Base-by-base conservation (phyloP, 306 rosid genomes). In the Abrus pulchellus region DNA sequence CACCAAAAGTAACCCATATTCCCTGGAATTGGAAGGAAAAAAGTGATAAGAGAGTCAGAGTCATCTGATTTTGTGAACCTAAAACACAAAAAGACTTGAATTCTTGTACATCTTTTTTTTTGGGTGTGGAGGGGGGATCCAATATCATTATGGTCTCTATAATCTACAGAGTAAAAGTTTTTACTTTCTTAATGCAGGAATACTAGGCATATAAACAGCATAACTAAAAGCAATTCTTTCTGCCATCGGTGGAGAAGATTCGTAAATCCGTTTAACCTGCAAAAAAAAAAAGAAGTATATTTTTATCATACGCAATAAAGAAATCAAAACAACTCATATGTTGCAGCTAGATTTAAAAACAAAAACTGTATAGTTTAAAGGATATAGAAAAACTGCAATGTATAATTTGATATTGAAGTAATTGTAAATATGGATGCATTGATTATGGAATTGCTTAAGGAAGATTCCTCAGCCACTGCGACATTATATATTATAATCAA, bases 111-210 rank as follows among this genome's bases (percentile, higher is more conserved):
- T 20, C 20, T 20, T 20, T 20, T 20, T 20, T 20, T 20, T 20
- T 20, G 20, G 20, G 20, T 20, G 20, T 20, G 20, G 20, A 20
- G 20, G 20, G 20, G 20, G 20, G 20, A 20, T 20, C 20, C 20
- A 20, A 20, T 20, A 20, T 20, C 0, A 0, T 20, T 20, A 20
- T 20, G 20, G 20, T 20, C 20, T 20, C 20, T 20, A 20, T 20
- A 20, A 20, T 45, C 55, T 45, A 66, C 27, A 54, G 74, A 80
- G 84, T 55, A 86, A 52, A 80, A 74, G 66, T 32, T 32, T 38
- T 74, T 93, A 95, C 99, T 91, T 95, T 49, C 96, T 86, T 84
- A 95, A 86, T 80, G 93, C 90, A 80, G 99, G 87, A 90, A 95
- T 75, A 64, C 93, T 82, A 54, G 99, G 97, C 79, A 88, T 80